phyloP scores from a whole-genome alignment of 352 stramenopile genomes.

The Pseudoperonospora humuli region DNA sequence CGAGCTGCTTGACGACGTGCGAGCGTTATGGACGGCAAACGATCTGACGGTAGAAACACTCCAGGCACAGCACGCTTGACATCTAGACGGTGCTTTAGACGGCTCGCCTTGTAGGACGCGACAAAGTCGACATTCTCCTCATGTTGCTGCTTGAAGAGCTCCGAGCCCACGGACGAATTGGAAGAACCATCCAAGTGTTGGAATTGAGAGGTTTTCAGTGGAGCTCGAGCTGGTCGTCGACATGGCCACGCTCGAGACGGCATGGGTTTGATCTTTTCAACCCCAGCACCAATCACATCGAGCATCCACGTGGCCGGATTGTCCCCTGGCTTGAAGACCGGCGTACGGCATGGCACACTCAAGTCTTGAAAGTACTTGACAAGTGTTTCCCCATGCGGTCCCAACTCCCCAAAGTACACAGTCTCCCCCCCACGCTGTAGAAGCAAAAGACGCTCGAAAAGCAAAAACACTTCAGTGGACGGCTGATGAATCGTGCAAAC shows the following conservation, averaged over 20 bases:
- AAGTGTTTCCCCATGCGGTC: slow-evolving; percentile 33
- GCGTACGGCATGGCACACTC: slow-evolving; percentile 10
- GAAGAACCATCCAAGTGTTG: slow-evolving; percentile 15
- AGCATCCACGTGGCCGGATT: slow-evolving; percentile 88
- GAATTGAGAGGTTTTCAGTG: slow-evolving; percentile 2
- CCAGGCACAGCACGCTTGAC: slow-evolving; percentile 22
- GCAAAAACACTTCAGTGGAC: slow-evolving; percentile 43
- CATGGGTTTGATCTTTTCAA: slow-evolving; percentile 21
- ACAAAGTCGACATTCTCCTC: slow-evolving; percentile 29
- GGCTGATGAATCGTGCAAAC: slow-evolving; percentile 50
- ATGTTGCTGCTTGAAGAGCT: slow-evolving; percentile 7
- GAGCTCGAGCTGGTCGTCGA: not conserved
- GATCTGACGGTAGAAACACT: slow-evolving; percentile 29
- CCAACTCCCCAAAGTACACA: slow-evolving; percentile 83
- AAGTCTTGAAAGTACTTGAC: slow-evolving; percentile 60
- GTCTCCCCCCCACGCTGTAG: slow-evolving; percentile 74
- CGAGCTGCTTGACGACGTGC: slow-evolving; percentile 24
- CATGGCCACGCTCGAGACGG: slow-evolving; percentile 3
- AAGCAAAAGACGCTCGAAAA: slow-evolving; percentile 78
- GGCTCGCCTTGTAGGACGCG: slow-evolving; percentile 25
- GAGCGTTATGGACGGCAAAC: slow-evolving; percentile 22
- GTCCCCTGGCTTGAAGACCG: slow-evolving; percentile 46
- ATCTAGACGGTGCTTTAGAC: slow-evolving; percentile 24
- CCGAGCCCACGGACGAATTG: slow-evolving; percentile 16
- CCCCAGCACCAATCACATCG: slow-evolving; percentile 44